Evolutionary conservation across 2,329 filamentous ascomycete genomes (phyloP).

Genomic region (Thelonectria olida): DNA sequence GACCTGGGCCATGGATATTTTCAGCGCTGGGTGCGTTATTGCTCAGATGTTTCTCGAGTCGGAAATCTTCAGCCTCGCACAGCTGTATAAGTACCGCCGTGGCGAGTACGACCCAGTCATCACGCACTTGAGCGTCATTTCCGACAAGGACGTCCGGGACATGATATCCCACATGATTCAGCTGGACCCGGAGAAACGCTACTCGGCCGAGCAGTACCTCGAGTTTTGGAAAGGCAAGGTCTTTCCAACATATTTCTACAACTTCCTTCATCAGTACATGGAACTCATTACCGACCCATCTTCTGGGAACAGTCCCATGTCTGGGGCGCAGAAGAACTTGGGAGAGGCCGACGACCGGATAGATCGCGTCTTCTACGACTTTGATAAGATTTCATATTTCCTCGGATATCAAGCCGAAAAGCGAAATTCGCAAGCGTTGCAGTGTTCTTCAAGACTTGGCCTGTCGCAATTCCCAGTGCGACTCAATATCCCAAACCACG

Average conservation of each 20-base stretch:
- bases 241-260: slow-evolving; percentile 97
- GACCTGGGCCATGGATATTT: slow-evolving; percentile 98
- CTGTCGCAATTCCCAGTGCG: slow-evolving; percentile 80
- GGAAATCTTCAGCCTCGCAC: slow-evolving; percentile 96
- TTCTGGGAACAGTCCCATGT: slow-evolving; percentile 77
- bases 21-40: slow-evolving; percentile 96
- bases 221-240: slow-evolving; percentile 92
- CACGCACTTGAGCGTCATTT: slow-evolving; percentile 83
- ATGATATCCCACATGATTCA: slow-evolving; percentile 97
- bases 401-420: slow-evolving; percentile 75
- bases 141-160: slow-evolving; percentile 85
- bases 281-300: slow-evolving; percentile 91
- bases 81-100: slow-evolving; percentile 92
- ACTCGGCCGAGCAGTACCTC: slow-evolving; percentile 92
- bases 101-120: slow-evolving; percentile 91
- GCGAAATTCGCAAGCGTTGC: slow-evolving; percentile 40
- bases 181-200: slow-evolving; percentile 88
- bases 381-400: slow-evolving; percentile 97
- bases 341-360: slow-evolving; percentile 94
- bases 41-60: slow-evolving; percentile 95
- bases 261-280: slow-evolving; percentile 97
- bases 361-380: slow-evolving; percentile 90
- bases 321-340: slow-evolving; percentile 73
- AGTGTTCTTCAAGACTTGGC: slow-evolving; percentile 54
- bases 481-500: slow-evolving; percentile 86